Percentiles rank a stretch among this genome's conserved stretches.
Evolutionary conservation across 106 monocot species (phyloP).

Genomic region (Alisma plantagoaquatica): DNA sequence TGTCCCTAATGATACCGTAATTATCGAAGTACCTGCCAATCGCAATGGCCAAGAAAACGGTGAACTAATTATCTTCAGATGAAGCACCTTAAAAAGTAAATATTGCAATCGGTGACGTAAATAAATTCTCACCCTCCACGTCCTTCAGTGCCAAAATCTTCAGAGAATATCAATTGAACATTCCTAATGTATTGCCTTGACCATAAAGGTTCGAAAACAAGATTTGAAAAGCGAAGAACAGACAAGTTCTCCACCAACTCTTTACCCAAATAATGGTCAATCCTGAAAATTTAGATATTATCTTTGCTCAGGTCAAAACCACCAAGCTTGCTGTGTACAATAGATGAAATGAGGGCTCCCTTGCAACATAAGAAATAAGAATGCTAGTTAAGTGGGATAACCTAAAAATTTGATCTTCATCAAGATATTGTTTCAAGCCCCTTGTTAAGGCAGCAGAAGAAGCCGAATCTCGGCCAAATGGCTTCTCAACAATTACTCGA

Average conservation of each 20-base stretch:
- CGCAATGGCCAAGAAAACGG: not conserved
- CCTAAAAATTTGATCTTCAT: conserved; percentile 86
- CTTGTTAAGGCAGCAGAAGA: conserved; percentile 65
- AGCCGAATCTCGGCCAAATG: conserved; percentile 70
- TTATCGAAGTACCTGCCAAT: conserved; percentile 57
- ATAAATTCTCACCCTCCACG: conserved; percentile 74
- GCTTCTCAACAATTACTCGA: conserved; percentile 81
- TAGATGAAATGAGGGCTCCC: no score
- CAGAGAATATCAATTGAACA: conserved; percentile 81
- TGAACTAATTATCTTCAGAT: not conserved
- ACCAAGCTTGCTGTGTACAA: no score
- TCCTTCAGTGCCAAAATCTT: conserved; percentile 87
- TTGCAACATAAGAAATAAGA: no score
- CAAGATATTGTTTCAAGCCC: conserved; percentile 46
- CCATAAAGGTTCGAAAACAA: conserved; percentile 79
- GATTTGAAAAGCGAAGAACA: conserved; percentile 87
- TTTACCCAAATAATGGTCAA: conserved; percentile 90
- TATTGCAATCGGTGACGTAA: not conserved
- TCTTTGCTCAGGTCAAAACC: not conserved
- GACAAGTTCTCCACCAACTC: conserved; percentile 90
- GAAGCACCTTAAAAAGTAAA: not conserved
- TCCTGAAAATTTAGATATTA: conserved; percentile 23
- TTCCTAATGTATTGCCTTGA: conserved; percentile 76
- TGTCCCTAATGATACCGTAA: conserved; percentile 87
- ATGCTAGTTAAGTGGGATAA: conserved; percentile 8